phyloP scores from a whole-genome alignment of 2,329 filamentous ascomycete genomes.

The Stagonosporopsis cucurbitacearum region DNA sequence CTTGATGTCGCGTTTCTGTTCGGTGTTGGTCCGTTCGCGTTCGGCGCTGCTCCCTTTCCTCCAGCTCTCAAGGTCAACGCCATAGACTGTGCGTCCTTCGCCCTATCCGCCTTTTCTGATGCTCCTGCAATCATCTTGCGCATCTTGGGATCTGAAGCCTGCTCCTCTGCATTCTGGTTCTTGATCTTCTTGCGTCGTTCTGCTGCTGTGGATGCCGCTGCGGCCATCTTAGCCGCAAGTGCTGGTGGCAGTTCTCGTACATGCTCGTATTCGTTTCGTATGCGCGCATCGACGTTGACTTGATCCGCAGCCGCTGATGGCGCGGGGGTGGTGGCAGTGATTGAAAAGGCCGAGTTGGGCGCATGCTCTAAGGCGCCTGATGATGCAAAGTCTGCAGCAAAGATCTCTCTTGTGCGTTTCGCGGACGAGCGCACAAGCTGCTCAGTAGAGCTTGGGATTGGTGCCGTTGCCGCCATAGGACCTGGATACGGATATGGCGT shows the following conservation, averaged over 20 bases:
- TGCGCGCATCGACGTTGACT: slow-evolving; percentile 62
- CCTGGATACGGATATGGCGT: not conserved
- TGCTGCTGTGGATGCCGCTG: slow-evolving; percentile 61
- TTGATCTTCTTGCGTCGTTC: slow-evolving; percentile 69
- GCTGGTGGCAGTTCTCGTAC: slow-evolving; percentile 78
- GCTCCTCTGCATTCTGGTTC: slow-evolving; percentile 55
- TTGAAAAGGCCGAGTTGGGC: slow-evolving; percentile 48
- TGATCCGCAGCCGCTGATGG: slow-evolving; percentile 53
- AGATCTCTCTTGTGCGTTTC: slow-evolving; percentile 62
- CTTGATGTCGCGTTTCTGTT: slow-evolving; percentile 59
- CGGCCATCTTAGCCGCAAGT: slow-evolving; percentile 80
- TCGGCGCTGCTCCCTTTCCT: slow-evolving; percentile 56
- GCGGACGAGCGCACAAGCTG: slow-evolving; percentile 53
- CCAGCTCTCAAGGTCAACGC: slow-evolving; percentile 62
- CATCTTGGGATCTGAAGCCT: slow-evolving; percentile 61
- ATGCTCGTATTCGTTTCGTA: slow-evolving; percentile 76
- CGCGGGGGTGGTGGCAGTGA: slow-evolving; percentile 55
- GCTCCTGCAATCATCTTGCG: slow-evolving; percentile 73
- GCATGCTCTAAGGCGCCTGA: slow-evolving; percentile 51
- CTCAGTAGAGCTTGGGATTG: slow-evolving; percentile 31
- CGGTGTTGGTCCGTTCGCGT: slow-evolving; percentile 62
- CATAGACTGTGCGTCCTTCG: slow-evolving; percentile 57
- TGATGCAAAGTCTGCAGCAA: slow-evolving; percentile 59
- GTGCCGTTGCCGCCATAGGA: slow-evolving; percentile 31
- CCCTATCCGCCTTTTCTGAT: slow-evolving; percentile 55